These are phyloP conservation scores for Posidonia oceanica DNA, from an alignment of 116 monocot species.

Conservation along the genomic window DNA sequence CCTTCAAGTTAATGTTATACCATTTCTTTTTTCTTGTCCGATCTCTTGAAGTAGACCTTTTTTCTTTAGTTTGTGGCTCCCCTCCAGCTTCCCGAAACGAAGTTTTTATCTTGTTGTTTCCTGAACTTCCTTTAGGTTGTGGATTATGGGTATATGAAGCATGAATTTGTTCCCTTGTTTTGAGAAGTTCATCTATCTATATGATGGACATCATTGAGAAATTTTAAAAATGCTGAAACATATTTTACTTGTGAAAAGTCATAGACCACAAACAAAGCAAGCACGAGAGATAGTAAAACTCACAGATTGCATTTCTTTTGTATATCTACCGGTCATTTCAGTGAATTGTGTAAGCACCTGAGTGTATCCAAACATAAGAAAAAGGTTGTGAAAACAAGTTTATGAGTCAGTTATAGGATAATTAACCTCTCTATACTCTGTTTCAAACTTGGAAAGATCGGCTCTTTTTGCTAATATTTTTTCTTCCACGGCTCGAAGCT, in stretches of 20 bases:
- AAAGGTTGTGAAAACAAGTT: not conserved
- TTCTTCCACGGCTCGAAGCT: conserved; percentile 62
- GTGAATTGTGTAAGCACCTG: conserved; percentile 88
- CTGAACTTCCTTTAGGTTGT: conserved; percentile 48
- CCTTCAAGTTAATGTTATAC: conserved; percentile 62
- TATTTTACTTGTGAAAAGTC: not conserved
- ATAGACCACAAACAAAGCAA: not conserved
- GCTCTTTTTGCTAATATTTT: conserved; percentile 63
- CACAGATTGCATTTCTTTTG: conserved; percentile 83
- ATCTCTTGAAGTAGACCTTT: conserved; percentile 26
- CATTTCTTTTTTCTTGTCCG: conserved; percentile 64
- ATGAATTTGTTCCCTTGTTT: conserved; percentile 64
- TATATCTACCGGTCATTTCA: conserved; percentile 81
- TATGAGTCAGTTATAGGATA: not conserved
- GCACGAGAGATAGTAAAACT: conserved; percentile 11
- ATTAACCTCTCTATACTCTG: conserved; percentile 79
- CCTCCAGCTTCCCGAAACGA: conserved; percentile 28
- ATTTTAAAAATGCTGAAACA: not conserved
- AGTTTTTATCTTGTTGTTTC: conserved; percentile 25
- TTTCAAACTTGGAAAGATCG: conserved; percentile 86
- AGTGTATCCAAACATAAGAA: not conserved
- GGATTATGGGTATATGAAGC: conserved; percentile 58
- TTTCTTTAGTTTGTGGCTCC: conserved; percentile 29
- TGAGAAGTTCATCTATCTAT: conserved; percentile 85
- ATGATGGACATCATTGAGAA: not conserved